A percentile compares a stretch with the other conserved stretches of the same genome.
Evolutionary conservation across 2,329 filamentous ascomycete genomes (phyloP).

Genomic region (Cladosporium sp.): DNA sequence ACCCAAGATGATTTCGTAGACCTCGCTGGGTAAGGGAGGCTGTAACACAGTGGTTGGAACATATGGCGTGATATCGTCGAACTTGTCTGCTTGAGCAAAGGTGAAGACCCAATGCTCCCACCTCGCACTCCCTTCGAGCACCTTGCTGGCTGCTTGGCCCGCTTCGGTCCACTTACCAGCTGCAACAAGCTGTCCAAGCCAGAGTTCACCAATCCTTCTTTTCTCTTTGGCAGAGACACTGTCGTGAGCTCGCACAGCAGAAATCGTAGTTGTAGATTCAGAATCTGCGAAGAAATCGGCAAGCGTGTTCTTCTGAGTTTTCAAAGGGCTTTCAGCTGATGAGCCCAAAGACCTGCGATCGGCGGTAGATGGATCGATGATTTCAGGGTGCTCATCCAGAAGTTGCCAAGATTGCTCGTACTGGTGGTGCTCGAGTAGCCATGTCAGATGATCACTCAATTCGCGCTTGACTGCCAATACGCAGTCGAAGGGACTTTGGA

Average conservation of each 20-base stretch:
- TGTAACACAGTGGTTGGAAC: conserved; percentile 74
- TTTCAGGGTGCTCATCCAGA: conserved; percentile 80
- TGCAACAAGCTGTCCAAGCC: conserved; percentile 81
- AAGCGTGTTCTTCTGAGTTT: conserved; percentile 27
- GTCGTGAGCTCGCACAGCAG: conserved; percentile 54
- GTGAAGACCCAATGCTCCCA: conserved; percentile 97
- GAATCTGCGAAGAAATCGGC: conserved; percentile 56
- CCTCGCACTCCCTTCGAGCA: conserved; percentile 70
- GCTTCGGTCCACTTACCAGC: conserved; percentile 71
- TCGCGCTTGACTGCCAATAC: conserved; percentile 88
- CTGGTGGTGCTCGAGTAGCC: conserved; percentile 76
- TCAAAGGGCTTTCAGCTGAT: conserved; percentile 44
- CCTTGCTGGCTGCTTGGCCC: conserved; percentile 75
- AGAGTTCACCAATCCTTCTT: conserved; percentile 82
- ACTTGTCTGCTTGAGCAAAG: conserved; percentile 79
- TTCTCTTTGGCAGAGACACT: conserved; percentile 73
- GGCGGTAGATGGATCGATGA: conserved; percentile 38
- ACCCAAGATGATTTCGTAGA: conserved; percentile 85
- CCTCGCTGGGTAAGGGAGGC: conserved; percentile 71
- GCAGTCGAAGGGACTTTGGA: conserved; percentile 95
- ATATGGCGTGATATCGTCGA: conserved; percentile 82
- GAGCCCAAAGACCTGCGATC: conserved; percentile 33
- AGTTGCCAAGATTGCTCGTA: conserved; percentile 87
- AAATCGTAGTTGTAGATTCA: conserved; percentile 58
- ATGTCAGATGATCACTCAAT: conserved; percentile 75